Evolutionary conservation across 2,329 filamentous ascomycete genomes (phyloP), one percentile per base, ranked within the genome.

Genomic region (Colletotrichum limetticola): DNA sequence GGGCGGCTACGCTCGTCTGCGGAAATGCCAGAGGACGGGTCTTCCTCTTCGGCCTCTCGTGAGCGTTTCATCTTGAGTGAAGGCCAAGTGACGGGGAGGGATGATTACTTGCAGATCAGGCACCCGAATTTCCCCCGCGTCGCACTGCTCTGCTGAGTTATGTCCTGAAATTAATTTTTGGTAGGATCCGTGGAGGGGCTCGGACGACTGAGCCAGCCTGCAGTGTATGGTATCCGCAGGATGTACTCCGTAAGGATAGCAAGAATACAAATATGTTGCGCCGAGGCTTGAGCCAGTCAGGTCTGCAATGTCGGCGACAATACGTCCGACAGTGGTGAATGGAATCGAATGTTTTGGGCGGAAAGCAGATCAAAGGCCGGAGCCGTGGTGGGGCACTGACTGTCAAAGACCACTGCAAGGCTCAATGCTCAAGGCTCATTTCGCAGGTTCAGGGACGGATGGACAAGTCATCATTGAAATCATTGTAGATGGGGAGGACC

Each of bases 11-110:
- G 61, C 26, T 72, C 57, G 65, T 73, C 74, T 68, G 71, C 68
- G 35, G 76, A 73, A 64, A 77, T 76, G 72, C 79, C 78, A 69
- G 77, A 75, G 76, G 82, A 80, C 80, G 80, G 74, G 76, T 84
- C 82, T 78, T 89, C 82, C 79, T 88, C 86, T 81, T 89, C 87
- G 77, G 84, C 83, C 84, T 89, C 88, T 83, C 89, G 88, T 88
- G 88, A 88, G 85, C 89, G 89, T 86, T 91, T 91, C 89, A 91
- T 91, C 80, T 80, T 83, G 65, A 66, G 55, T 67, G 70, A 49
- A 49, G 61, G 37, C 42, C 60, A 53, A 62, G 66, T 71, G 59
- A 61, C 37, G 67, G 64, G 65, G 67, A 64, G 65, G 66, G 53
- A 59, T 59, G 66, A 62, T 68, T 76, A 72, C 74, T 70, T 75